Conservation (phyloP, 2,329 filamentous ascomycete species). For the Aurifilum marmelostoma region DNA sequence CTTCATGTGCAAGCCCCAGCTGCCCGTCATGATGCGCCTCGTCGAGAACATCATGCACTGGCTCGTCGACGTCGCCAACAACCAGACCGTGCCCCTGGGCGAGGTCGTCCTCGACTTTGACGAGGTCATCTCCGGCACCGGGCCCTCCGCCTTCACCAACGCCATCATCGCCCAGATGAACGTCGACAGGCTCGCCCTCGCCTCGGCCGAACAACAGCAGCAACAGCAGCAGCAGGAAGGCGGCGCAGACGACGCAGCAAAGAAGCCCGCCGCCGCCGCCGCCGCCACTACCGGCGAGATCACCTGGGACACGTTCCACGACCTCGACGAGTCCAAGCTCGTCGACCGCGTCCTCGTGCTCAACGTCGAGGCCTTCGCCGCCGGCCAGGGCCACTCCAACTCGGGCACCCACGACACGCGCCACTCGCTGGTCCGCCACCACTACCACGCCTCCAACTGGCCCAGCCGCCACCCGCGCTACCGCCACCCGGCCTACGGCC, state of each 20-base stretch:
- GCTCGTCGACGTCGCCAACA: constrained; percentile 61
- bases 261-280: constrained; percentile 37
- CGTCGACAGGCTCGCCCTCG: constrained; percentile 33
- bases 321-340: constrained; percentile 65
- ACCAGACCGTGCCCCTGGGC: constrained; percentile 62
- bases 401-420: constrained; percentile 70
- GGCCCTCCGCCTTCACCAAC: constrained; percentile 69
- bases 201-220: constrained; percentile 15
- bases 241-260: constrained; percentile 28
- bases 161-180: constrained; percentile 69
- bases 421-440: constrained; percentile 70
- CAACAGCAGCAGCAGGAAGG: not conserved
- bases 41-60: constrained; percentile 70
- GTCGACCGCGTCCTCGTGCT: constrained; percentile 67
- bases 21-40: constrained; percentile 68
- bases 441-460: constrained; percentile 76
- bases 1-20: constrained; percentile 68
- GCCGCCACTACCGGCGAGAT: too few relatives aligned
- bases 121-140: constrained; percentile 71
- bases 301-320: constrained; percentile 67
- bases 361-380: constrained; percentile 72
- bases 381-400: constrained; percentile 72
- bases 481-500: constrained; percentile 69
- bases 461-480: constrained; percentile 67
- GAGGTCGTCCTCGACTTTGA: constrained; percentile 69